These are phyloP conservation scores for Gossypium gossypioides DNA, from an alignment of 441 rosid species.

Conservation along the genomic window DNA sequence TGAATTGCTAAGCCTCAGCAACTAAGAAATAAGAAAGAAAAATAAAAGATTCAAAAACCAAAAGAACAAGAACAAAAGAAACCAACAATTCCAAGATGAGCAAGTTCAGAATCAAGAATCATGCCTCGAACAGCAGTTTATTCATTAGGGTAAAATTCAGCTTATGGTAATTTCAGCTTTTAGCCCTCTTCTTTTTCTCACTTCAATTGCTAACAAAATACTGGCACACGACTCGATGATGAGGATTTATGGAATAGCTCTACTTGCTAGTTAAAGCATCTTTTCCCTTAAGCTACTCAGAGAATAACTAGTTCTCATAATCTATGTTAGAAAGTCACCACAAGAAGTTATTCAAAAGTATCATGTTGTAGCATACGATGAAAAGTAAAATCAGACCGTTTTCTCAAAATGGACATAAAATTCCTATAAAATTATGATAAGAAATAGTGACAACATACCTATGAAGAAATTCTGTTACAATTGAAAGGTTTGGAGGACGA, in stretches of 20 bases:
- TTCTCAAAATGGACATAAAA: neutral
- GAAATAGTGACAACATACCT: slow-evolving; percentile 31
- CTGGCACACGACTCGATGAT: neutral
- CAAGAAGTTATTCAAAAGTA: neutral
- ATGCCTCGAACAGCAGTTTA: neutral
- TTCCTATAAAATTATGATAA: neutral
- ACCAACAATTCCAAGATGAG: slow-evolving; percentile 7
- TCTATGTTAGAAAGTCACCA: neutral
- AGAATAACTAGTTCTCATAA: neutral
- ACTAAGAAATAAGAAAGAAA: neutral
- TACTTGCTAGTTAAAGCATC: neutral
- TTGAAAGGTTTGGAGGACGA: slow-evolving; percentile 68
- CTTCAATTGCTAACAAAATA: neutral
- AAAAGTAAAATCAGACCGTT: neutral
- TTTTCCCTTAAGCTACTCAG: neutral
- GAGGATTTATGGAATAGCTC: neutral
- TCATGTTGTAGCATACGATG: neutral
- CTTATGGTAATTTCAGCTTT: slow-evolving; percentile 4
- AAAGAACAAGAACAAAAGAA: neutral
- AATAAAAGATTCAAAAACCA: neutral
- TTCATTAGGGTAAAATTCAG: neutral
- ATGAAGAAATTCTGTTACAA: slow-evolving; percentile 72
- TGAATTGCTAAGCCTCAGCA: neutral
- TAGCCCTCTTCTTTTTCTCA: neutral
- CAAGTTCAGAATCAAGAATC: neutral